phyloP scores from a whole-genome alignment of 345 rosid genomes.

The Populus simonii region DNA sequence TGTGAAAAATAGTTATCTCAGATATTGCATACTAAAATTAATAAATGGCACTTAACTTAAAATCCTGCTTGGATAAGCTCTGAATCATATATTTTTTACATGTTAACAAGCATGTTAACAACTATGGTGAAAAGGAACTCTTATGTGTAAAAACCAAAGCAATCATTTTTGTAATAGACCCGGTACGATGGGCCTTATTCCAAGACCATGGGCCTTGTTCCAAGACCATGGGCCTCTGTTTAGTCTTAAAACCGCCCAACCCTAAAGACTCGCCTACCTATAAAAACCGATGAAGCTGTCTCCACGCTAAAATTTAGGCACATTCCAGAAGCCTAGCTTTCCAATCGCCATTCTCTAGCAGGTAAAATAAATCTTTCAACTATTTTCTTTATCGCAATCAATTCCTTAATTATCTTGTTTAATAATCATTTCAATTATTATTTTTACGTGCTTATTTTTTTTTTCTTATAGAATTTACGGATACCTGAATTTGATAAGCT shows the following conservation, averaged over 20 bases:
- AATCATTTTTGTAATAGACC: background rate
- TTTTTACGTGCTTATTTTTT: background rate
- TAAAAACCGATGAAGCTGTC: background rate
- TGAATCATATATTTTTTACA: too few species aligned
- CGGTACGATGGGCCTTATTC: background rate
- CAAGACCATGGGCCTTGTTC: background rate
- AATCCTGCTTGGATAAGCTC: too few species aligned
- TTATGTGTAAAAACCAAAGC: background rate
- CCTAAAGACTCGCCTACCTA: background rate
- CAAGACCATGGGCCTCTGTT: background rate
- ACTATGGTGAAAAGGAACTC: too few species aligned
- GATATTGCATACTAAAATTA: too few species aligned
- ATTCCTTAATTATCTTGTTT: background rate
- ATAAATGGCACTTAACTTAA: too few species aligned
- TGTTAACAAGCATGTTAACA: too few species aligned
- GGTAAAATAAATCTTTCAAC: background rate
- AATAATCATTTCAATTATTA: background rate
- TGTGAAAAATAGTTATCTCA: too few species aligned
- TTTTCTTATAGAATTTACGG: background rate
- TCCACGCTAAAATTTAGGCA: background rate
- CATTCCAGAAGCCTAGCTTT: background rate
- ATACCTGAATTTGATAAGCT: background rate
- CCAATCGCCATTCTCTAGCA: background rate
- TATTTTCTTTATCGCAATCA: background rate
- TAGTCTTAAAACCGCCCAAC: background rate